These are phyloP conservation scores for Scedosporium aurantiacum DNA, from an alignment of 2,329 filamentous ascomycete genomes.

Conservation along the genomic window DNA sequence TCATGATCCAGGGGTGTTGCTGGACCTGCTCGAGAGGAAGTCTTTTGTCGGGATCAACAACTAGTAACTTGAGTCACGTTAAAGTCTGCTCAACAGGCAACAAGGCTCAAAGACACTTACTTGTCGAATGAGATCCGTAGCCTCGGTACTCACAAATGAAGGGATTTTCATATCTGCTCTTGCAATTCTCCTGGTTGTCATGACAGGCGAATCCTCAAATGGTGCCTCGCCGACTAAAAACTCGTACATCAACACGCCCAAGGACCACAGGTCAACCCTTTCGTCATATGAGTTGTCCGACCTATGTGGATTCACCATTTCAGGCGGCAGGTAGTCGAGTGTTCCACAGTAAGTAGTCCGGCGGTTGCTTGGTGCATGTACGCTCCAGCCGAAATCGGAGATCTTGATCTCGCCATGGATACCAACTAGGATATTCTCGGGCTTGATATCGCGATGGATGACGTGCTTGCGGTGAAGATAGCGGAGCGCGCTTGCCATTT, in stretches of 20 bases:
- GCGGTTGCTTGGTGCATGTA: slow-evolving; percentile 90
- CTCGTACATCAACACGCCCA: slow-evolving; percentile 92
- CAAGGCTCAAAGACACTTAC: slow-evolving; percentile 34
- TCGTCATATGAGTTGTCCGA: slow-evolving; percentile 85
- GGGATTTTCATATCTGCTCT: slow-evolving; percentile 88
- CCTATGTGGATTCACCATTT: slow-evolving; percentile 81
- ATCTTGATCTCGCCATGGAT: slow-evolving; percentile 98
- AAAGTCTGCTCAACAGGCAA: neutral
- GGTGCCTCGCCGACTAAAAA: slow-evolving; percentile 93
- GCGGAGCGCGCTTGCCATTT: slow-evolving; percentile 77
- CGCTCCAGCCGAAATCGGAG: slow-evolving; percentile 96
- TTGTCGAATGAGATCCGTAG: slow-evolving; percentile 82
- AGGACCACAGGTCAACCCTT: slow-evolving; percentile 92
- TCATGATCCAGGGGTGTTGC: slow-evolving; percentile 89
- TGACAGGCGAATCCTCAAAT: slow-evolving; percentile 88
- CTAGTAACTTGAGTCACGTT: slow-evolving; percentile 50
- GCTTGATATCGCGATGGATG: slow-evolving; percentile 96
- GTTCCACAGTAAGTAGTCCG: slow-evolving; percentile 95
- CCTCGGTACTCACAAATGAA: slow-evolving; percentile 80
- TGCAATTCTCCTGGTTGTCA: slow-evolving; percentile 85
- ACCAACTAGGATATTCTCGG: slow-evolving; percentile 90
- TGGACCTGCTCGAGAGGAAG: slow-evolving; percentile 83
- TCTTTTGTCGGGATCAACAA: slow-evolving; percentile 87
- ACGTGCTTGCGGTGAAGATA: slow-evolving; percentile 96
- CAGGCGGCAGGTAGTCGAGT: slow-evolving; percentile 93